Percentiles rank a stretch among this genome's conserved stretches.
Conservation (phyloP, 179 eudicot species). For the Silene noctiflora region DNA sequence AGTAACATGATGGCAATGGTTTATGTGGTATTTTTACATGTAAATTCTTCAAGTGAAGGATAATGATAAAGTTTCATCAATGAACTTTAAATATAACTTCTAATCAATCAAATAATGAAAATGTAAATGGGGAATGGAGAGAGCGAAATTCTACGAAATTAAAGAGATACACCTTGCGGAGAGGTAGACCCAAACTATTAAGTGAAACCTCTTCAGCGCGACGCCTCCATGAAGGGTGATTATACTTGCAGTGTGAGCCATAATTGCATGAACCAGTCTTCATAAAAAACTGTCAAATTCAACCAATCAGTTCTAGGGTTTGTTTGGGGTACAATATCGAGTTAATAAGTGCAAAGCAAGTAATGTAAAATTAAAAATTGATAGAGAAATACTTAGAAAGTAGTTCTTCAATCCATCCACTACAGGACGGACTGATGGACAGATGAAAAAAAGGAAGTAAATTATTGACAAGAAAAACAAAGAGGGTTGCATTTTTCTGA, state of each 20-base stretch:
- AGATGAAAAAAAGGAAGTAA: not conserved
- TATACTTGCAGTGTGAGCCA: slow-evolving; percentile 63
- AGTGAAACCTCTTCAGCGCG: slow-evolving; percentile 38
- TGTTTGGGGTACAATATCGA: too few relatives aligned
- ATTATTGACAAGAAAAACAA: not conserved
- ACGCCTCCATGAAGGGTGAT: slow-evolving; percentile 64
- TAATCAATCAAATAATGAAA: too few relatives aligned
- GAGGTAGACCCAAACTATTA: slow-evolving; percentile 59
- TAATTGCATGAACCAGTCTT: slow-evolving; percentile 75
- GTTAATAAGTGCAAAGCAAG: not conserved
- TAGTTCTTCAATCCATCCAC: not conserved
- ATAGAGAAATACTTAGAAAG: too few relatives aligned
- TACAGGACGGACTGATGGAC: not conserved
- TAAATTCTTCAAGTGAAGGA: too few relatives aligned
- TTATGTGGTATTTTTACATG: too few relatives aligned
- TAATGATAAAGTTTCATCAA: too few relatives aligned
- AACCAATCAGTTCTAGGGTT: slow-evolving; percentile 14
- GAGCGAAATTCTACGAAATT: not conserved
- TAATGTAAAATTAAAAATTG: not conserved
- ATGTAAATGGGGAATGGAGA: too few relatives aligned
- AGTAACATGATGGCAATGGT: too few relatives aligned
- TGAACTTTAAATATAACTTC: too few relatives aligned
- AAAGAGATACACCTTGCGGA: slow-evolving; percentile 51
- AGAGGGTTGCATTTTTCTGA: not conserved
- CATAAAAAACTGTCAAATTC: slow-evolving; percentile 52